These are phyloP conservation scores for Blastobotrys illinoisensis DNA, from an alignment of 1,139 yeast species.

Conservation along the genomic window DNA sequence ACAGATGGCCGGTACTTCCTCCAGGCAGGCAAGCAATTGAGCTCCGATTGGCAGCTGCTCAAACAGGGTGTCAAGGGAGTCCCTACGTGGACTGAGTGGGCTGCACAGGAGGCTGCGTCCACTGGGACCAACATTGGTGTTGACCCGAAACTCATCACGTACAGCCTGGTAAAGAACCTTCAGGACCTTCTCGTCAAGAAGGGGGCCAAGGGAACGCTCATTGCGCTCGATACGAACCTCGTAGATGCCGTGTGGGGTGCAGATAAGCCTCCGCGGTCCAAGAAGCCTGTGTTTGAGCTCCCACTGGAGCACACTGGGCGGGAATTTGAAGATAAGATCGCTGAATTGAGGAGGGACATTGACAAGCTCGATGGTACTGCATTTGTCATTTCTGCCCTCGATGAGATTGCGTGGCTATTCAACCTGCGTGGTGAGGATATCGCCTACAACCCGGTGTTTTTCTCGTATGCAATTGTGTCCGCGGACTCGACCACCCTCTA, in stretches of 20 bases:
- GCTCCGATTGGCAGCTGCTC: slow-evolving; percentile 72
- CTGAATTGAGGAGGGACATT: slow-evolving; percentile 41
- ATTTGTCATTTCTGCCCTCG: slow-evolving; percentile 67
- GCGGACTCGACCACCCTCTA: slow-evolving; percentile 54
- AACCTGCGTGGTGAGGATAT: slow-evolving; percentile 85
- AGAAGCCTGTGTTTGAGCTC: slow-evolving; percentile 28
- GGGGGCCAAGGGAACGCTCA: slow-evolving; percentile 48
- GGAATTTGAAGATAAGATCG: slow-evolving; percentile 40
- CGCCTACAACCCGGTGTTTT: slow-evolving; percentile 87
- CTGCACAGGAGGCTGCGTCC: slow-evolving; percentile 37
- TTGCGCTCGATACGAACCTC: slow-evolving; percentile 63
- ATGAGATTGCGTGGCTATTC: slow-evolving; percentile 89
- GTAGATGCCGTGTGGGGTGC: slow-evolving; percentile 70
- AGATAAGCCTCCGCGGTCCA: slow-evolving; percentile 36
- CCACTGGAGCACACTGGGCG: slow-evolving; percentile 39
- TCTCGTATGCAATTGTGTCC: slow-evolving; percentile 68
- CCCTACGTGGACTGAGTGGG: slow-evolving; percentile 88
- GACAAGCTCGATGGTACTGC: slow-evolving; percentile 40
- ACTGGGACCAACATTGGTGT: slow-evolving; percentile 42
- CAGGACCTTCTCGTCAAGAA: slow-evolving; percentile 29
- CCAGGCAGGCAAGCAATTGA: slow-evolving; percentile 86
- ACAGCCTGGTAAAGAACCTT: slow-evolving; percentile 37
- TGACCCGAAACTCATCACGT: slow-evolving; percentile 68
- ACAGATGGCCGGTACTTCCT: slow-evolving; percentile 94
- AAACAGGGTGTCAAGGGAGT: slow-evolving; percentile 73